Conservation (phyloP, 1,139 yeast species). For the Blastobotrys arbuscula region DNA sequence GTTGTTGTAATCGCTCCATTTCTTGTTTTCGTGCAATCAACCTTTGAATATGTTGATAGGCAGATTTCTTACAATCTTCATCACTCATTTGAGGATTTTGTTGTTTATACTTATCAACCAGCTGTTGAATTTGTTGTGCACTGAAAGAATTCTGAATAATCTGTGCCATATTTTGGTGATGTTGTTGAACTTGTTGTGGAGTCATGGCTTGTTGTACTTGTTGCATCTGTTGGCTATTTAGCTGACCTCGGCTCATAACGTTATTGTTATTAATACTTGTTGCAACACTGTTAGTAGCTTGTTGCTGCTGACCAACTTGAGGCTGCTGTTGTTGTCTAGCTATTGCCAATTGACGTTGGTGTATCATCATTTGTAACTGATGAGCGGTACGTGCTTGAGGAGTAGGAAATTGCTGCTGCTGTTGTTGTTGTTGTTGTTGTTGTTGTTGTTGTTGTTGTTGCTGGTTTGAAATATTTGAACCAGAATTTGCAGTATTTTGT, state of each 20-base stretch:
- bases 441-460: too few relatives aligned
- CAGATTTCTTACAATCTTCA: conserved; percentile 67
- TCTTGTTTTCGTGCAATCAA: conserved; percentile 30
- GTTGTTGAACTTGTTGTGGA: conserved; percentile 18
- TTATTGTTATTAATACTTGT: conserved; percentile 17
- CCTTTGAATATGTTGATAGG: conserved; percentile 63
- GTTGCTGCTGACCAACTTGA: conserved; percentile 16
- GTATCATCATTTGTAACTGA: conserved; percentile 19
- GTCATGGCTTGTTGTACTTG: conserved; percentile 8
- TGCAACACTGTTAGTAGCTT: conserved; percentile 22
- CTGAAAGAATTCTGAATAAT: conserved; percentile 4
- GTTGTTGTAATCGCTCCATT: conserved; percentile 30
- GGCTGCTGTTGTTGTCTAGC: conserved; percentile 22
- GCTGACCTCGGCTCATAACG: conserved; percentile 14
- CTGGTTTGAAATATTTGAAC: too few relatives aligned
- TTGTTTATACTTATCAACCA: conserved; percentile 61
- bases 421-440: not conserved
- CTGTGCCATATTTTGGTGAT: conserved; percentile 4
- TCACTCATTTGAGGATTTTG: conserved; percentile 65
- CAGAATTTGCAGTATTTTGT: too few relatives aligned
- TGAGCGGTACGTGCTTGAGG: conserved; percentile 9
- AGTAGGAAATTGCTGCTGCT: not conserved
- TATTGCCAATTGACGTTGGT: conserved; percentile 20
- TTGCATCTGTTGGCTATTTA: conserved; percentile 23
- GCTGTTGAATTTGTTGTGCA: conserved; percentile 21